Evolutionary conservation across 768 basidiomycete species (phyloP).

Genomic region (Suillus occidentalis): DNA sequence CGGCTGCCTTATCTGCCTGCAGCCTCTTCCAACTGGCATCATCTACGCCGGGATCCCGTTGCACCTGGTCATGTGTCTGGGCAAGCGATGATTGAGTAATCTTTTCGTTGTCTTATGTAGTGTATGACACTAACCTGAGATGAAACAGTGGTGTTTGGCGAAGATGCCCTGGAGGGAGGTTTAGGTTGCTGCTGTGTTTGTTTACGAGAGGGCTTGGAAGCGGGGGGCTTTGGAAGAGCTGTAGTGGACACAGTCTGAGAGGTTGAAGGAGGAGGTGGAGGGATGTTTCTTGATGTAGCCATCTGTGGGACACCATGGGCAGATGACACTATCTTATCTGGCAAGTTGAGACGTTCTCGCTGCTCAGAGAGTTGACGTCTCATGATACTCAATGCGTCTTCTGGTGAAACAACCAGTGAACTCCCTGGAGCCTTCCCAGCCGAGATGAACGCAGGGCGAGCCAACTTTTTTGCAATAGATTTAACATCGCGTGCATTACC

Average conservation of each 20-base stretch:
- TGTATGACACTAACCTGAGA: not conserved
- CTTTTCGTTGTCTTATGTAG: not conserved
- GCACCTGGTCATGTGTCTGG: not conserved
- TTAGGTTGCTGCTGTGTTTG: not conserved
- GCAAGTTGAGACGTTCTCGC: slow-evolving; percentile 25
- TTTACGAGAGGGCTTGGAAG: slow-evolving; percentile 12
- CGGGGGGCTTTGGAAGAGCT: slow-evolving; percentile 12
- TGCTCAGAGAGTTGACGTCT: slow-evolving; percentile 24
- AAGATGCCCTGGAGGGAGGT: slow-evolving; percentile 4
- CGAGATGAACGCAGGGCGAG: slow-evolving; percentile 38
- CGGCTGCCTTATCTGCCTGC: slow-evolving; percentile 36
- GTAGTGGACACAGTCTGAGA: slow-evolving; percentile 21
- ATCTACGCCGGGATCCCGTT: slow-evolving; percentile 52
- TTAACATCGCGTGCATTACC: slow-evolving; percentile 70
- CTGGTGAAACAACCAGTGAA: slow-evolving; percentile 20
- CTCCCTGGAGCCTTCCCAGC: slow-evolving; percentile 18
- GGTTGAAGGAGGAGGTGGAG: slow-evolving; percentile 24
- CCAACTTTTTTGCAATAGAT: slow-evolving; percentile 50
- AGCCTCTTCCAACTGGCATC: slow-evolving; percentile 54
- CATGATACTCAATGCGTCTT: slow-evolving; percentile 32
- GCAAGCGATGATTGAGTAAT: not conserved
- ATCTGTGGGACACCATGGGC: slow-evolving; percentile 12
- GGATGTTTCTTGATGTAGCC: slow-evolving; percentile 18
- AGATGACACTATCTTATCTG: slow-evolving; percentile 13
- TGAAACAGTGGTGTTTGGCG: not conserved